Base-by-base conservation (phyloP, 2,329 filamentous ascomycete species). In the Calonectria multiphialidica region DNA sequence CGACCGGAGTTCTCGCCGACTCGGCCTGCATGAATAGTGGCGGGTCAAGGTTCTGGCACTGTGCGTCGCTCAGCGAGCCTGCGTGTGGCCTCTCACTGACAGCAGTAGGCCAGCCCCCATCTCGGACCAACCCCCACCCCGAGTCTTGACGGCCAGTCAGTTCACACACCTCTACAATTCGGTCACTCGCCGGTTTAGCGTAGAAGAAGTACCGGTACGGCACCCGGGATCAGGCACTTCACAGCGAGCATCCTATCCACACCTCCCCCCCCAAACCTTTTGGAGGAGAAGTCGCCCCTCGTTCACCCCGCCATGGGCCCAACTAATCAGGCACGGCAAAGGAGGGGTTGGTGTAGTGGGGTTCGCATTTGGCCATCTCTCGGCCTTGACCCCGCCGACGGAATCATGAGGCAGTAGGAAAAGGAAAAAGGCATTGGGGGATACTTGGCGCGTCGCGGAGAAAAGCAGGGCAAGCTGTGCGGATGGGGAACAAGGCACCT, bases 41-140 rank as follows among this genome's bases (percentile, higher is more conserved):
- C 68, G 30, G 57, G 45, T 55, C 23, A 30, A 5, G 28, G 5
- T 8, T 30, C 28, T 30, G 28, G 8, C 40, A 45, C 50, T n/a
- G 16, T 45, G 45, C 50, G 47, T 25, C 49, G 21, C 66, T 65
- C 44, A 35, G 50, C 15, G 35, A 37, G 35, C 33, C 35, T 23
- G 21, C 21, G 33, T 40, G 53, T 25, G 6, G 5, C n/a, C 53
- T 57, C 53, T 57, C 53, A 35, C 21, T 57, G 7, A 40, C 53
- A 57, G 33, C 8, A 25, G n/a, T 30, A 30, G n/a, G 44, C 21
- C 53, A 59, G 33, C 67, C 71, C 65, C 68, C 69, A 66, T 70
- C 44, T 78, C 76, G 75, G 76, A 75, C 69, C 76, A 78, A 78
- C 76, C 76, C 76, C 76, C 76, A 78, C 76, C 72, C 76, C 76